Evolutionary conservation across 139 green algal genomes (phyloP), one percentile per base, ranked within the genome.

Genomic region (Picochlorum costavermella): DNA sequence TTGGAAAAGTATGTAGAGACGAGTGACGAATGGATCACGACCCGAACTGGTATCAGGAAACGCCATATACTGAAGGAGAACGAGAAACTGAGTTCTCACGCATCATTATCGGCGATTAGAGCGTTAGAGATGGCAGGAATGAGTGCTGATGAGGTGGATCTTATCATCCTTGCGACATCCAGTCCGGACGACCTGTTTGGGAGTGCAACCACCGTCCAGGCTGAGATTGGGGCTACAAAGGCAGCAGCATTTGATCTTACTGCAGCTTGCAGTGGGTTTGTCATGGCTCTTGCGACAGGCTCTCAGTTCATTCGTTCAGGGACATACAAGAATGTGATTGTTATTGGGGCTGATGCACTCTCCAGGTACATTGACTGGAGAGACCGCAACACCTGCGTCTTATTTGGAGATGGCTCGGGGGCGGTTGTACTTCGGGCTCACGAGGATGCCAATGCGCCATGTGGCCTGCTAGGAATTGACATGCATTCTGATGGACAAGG

Each of bases 211-310:
- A 68, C 82, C 65, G 83, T 90, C 56, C 28, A 97, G 72, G 77
- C 74, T 2, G 58, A 65, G 1, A 83, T 99, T 9, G 94, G 94
- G 6, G 90, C 90, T 28, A 91, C 74, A 20, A 75, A 81, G 1
- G 88, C 91, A 2, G 78, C 93, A 1, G 89, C 88, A 2, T 97
- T 96, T 75, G 94, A 99, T 73, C 56, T 99, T 6, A 99, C 93
- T 37, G 94, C 92, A 43, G 94, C 94, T 3, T 99, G 94, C 87
- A 92, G 78, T 68, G 94, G 94, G 61, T 99, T 99, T 77, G 94
- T 99, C 43, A 50, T 99, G 60, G 89, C 61, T 1, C 65, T 96
- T 2, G 73, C 96, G n/a, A 97, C 90, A 20, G 92, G 77, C 2
- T 55, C 80, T 17, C 82, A 94, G 67, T 95, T 81, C 75, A 90